phyloP scores from a whole-genome alignment of 2,329 filamentous ascomycete genomes.

The Aspergillus awamori region DNA sequence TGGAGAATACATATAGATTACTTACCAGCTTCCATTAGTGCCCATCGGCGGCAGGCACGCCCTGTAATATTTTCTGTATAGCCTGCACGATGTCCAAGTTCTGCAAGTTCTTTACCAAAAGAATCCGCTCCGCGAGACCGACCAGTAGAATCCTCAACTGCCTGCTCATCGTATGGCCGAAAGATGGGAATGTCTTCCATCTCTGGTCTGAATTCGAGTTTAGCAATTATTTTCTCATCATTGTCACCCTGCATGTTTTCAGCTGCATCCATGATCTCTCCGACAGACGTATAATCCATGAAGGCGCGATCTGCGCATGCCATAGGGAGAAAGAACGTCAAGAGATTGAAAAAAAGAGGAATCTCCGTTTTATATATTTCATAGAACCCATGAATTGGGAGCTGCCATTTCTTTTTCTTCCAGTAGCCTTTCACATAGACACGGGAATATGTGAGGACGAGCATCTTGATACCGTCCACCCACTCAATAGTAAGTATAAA shows the following conservation, averaged over 20 bases:
- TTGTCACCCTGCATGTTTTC: constrained; percentile 6
- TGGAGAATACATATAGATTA: background rate
- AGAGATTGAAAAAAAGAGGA: constrained; percentile 20
- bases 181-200: constrained; percentile 19
- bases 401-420: constrained; percentile 18
- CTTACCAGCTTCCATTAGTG: constrained; percentile 19
- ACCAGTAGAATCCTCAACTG: constrained; percentile 12
- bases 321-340: constrained; percentile 18
- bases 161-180: constrained; percentile 12
- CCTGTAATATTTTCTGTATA: constrained; percentile 20
- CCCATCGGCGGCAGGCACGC: constrained; percentile 17
- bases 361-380: constrained; percentile 19
- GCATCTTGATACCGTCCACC: constrained; percentile 21
- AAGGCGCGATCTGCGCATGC: too few species aligned
- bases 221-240: constrained; percentile 13
- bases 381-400: constrained; percentile 21
- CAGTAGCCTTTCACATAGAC: constrained; percentile 21
- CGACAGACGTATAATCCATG: constrained; percentile 14
- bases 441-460: constrained; percentile 21
- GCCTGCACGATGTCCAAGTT: constrained; percentile 15
- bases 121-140: constrained; percentile 13
- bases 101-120: constrained; percentile 19
- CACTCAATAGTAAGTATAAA: constrained; percentile 24
- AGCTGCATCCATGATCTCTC: constrained; percentile 16
- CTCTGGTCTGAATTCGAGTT: constrained; percentile 15